These are phyloP conservation scores for Magnusiomyces ingens DNA, from an alignment of 1,139 yeast species.

Conservation along the genomic window DNA sequence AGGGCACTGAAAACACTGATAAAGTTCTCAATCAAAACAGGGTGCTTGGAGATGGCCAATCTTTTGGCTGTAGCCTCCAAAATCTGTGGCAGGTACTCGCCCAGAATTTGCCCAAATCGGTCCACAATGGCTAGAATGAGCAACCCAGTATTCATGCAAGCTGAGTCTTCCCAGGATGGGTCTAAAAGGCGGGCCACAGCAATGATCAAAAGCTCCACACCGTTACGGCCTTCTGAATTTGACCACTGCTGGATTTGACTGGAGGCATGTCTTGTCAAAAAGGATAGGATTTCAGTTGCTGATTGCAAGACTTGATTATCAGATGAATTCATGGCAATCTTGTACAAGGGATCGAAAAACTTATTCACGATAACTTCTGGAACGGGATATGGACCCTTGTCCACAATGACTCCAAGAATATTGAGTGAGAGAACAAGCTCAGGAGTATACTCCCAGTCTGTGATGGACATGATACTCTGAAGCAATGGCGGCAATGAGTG, in stretches of 20 bases:
- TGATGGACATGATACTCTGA: constrained; percentile 29
- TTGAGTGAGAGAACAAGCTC: constrained; percentile 63
- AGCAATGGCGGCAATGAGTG: constrained; percentile 49
- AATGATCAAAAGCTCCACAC: constrained; percentile 39
- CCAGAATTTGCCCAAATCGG: constrained; percentile 47
- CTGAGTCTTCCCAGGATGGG: constrained; percentile 67
- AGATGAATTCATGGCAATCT: constrained; percentile 47
- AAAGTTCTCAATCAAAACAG: constrained; percentile 69
- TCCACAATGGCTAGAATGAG: constrained; percentile 44
- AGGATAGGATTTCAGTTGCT: constrained; percentile 68
- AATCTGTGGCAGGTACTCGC: constrained; percentile 51
- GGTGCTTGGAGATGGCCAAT: constrained; percentile 56
- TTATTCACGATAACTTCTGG: constrained; percentile 45
- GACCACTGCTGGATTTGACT: constrained; percentile 39
- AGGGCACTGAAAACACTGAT: constrained; percentile 71
- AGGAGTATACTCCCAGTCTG: constrained; percentile 34
- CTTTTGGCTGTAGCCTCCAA: constrained; percentile 68
- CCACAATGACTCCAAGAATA: constrained; percentile 52
- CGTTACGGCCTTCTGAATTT: constrained; percentile 41
- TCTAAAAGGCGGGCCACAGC: constrained; percentile 43
- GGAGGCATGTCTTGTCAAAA: constrained; percentile 48
- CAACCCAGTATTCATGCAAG: constrained; percentile 57
- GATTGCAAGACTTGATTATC: constrained; percentile 78
- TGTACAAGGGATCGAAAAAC: constrained; percentile 47
- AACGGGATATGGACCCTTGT: constrained; percentile 40